Evolutionary conservation across 768 basidiomycete species (phyloP).

Genomic region (Pleurotus eryngii): DNA sequence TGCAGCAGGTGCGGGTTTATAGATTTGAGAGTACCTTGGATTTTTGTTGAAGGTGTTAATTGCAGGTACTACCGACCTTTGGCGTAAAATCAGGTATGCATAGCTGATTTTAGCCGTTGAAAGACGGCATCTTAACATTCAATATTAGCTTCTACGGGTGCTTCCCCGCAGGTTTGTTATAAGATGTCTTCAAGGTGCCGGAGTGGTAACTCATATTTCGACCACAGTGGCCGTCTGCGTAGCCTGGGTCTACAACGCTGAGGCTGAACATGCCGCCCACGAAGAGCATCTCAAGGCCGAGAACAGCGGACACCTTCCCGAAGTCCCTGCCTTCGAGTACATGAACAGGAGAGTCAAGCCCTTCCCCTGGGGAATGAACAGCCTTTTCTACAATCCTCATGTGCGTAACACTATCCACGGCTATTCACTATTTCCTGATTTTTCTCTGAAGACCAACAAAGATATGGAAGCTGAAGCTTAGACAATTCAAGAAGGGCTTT

Average conservation of each 20-base stretch:
- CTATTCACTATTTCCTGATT: background rate
- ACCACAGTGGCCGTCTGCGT: constrained; percentile 43
- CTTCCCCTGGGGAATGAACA: constrained; percentile 84
- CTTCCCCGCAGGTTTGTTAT: constrained; percentile 64
- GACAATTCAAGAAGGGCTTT: constrained; percentile 5
- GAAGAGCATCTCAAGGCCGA: constrained; percentile 66
- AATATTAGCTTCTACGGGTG: constrained; percentile 68
- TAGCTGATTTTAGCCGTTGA: constrained; percentile 6
- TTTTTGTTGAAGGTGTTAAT: constrained; percentile 13
- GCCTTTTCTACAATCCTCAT: constrained; percentile 76
- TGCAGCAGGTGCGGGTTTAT: constrained; percentile 49
- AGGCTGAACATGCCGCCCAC: constrained; percentile 68
- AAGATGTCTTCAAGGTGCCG: constrained; percentile 11
- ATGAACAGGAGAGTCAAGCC: constrained; percentile 75
- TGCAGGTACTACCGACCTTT: constrained; percentile 72
- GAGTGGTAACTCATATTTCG: background rate
- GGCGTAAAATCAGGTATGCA: constrained; percentile 80
- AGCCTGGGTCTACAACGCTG: constrained; percentile 55
- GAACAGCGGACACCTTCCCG: constrained; percentile 70
- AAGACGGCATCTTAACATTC: constrained; percentile 10
- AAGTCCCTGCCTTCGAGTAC: constrained; percentile 70
- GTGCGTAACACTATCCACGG: constrained; percentile 34
- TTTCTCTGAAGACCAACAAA: constrained; percentile 53
- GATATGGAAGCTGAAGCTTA: constrained; percentile 41
- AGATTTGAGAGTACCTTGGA: background rate